Base-by-base conservation (phyloP, 257 asterid species). In the Thymus mandschuricus region DNA sequence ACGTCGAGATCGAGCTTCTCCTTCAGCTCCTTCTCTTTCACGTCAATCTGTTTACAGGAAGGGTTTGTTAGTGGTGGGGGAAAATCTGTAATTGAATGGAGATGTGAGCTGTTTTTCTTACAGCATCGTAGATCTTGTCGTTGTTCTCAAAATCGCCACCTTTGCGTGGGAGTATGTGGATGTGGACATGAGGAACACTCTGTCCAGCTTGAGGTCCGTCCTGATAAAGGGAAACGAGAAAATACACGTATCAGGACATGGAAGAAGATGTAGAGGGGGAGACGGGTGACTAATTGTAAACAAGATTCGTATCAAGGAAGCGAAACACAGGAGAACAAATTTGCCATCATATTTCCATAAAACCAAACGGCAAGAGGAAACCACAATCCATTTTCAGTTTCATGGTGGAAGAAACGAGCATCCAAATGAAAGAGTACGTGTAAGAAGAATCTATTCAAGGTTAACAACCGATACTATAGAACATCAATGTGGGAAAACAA, bases 151-250 rank as follows among this genome's bases (percentile, higher is more conserved):
- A 90, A 78, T 92, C 98, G 1, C 88, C 96, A 75, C 72, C 41
- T 85, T 78, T 90, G 64, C 97, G 97, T 0, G 98, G 98, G 64
- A 92, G 78, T 79, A 88, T 77, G 88, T 92, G 98, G 62, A 92
- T 79, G 74, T 90, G 97, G 65, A 92, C 96, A 58, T 92, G 98
- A 30, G 97, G 87, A 66, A 92, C 95, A 1, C 92, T 86, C 81
- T 92, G 98, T 52, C 98, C 98, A 28, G 98, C 95, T 76, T 87
- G 89, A 6, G 95, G 97, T 4, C 98, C 98, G 71, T 92, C 97
- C 98, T 92, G 6, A 8, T 7, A 73, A 63, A 57, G 74, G 38
- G 62, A 68, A 73, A 68, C 63, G 58, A 50, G 31, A 12, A 44
- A 49, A 62, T 4, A 38, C 68, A 69, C 68, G 55, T 34, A 9